Base-by-base conservation (phyloP, 768 basidiomycete species). In the Chiua virens region DNA sequence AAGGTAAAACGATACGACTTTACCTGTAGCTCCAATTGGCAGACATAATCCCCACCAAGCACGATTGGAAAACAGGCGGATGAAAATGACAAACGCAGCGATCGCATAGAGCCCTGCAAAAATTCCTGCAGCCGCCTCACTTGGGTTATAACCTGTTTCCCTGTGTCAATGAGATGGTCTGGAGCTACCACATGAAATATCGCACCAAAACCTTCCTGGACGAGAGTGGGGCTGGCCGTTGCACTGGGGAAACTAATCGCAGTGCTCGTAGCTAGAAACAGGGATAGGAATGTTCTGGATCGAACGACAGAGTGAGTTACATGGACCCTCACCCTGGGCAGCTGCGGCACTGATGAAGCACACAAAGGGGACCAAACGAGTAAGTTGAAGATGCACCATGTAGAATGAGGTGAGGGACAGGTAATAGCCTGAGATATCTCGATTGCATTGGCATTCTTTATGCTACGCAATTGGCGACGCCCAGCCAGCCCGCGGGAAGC, bases 41-140 rank as follows among this genome's bases (percentile, higher is more conserved):
- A 71, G 62, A 47, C 58, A 69, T 34, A 71, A 42, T 17, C 59
- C 68, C 68, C 68, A 69, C 69, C 65, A 64, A 11, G 61, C 30
- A 10, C 56, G 62, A n/a, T 57, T 54, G 18, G 50, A 7, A 20
- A 53, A 47, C n/a, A 69, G 25, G 17, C 65, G 57, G 32, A 49
- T 30, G 39, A 63, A 58, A 10, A 67, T 23, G 15, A 51, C 23
- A 9, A 54, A 0, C 7, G 56, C 43, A 7, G 45, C 36, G 25
- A 66, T 39, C 27, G 36, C 45, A 41, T 62, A 69, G 23, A 69
- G 52, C 15, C 17, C 64, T 4, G 50, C 53, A 20, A 61, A 66
- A 27, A 59, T 50, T 3, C 46, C 57, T 14, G 68, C 64, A 0
- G 60, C 62, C 1, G 15, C 45, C 37, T 61, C 58, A 43, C 36